These are phyloP conservation scores for Oryza punctata DNA, from an alignment of 176 grass and related monocot genomes.

Conservation along the genomic window DNA sequence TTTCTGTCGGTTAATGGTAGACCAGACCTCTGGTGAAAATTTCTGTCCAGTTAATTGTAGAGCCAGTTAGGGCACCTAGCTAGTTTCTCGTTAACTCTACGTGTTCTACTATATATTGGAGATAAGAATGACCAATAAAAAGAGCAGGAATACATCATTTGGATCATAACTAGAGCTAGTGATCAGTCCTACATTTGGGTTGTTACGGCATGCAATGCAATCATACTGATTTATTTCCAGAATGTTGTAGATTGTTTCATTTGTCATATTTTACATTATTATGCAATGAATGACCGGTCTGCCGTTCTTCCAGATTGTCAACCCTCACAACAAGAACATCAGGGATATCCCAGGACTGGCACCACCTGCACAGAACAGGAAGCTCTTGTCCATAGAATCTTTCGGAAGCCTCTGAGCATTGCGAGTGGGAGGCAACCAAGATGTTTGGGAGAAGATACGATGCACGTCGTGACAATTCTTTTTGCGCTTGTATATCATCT, in stretches of 20 bases:
- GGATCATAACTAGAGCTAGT: background rate
- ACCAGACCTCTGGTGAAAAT: background rate
- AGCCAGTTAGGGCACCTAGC: background rate
- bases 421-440: background rate
- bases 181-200: background rate
- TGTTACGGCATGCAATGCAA: background rate
- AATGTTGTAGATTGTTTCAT: background rate
- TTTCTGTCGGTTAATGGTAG: background rate
- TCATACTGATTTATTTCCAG: background rate
- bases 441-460: background rate
- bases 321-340: slow-evolving; percentile 88
- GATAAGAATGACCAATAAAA: background rate
- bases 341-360: slow-evolving; percentile 90
- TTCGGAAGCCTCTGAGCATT: slow-evolving; percentile 49
- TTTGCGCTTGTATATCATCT: slow-evolving; percentile 66
- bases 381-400: slow-evolving; percentile 56
- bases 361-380: slow-evolving; percentile 85
- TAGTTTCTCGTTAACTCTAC: background rate
- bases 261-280: background rate
- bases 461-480: slow-evolving; percentile 41
- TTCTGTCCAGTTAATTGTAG: background rate
- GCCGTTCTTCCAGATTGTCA: slow-evolving; percentile 65
- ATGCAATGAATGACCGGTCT: background rate
- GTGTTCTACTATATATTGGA: background rate
- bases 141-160: background rate